phyloP scores from a whole-genome alignment of 177 flowering plant species.

The Vitis hybrid region DNA sequence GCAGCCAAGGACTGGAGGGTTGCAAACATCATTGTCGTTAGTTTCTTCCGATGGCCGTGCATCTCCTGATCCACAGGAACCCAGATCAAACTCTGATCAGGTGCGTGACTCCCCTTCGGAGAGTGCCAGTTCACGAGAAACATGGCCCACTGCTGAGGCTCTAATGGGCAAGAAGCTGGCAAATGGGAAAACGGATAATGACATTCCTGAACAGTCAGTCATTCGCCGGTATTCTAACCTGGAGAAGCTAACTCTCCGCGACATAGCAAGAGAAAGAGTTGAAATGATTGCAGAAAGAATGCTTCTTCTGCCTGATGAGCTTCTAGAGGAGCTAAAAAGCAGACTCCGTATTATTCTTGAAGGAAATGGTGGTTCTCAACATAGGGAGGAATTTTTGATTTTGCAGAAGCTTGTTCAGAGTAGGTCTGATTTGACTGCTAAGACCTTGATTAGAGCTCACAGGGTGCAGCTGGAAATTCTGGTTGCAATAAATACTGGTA shows the following conservation, averaged over 20 bases:
- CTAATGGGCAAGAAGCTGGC: conserved; percentile 56
- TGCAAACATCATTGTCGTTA: conserved; percentile 70
- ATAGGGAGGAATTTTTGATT: conserved; percentile 74
- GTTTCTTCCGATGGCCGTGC: conserved; percentile 51
- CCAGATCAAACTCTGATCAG: conserved; percentile 65
- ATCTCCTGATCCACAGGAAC: conserved; percentile 61
- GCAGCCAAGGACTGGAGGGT: conserved; percentile 57
- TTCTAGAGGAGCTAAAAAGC: conserved; percentile 69
- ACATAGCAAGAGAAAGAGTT: conserved; percentile 76
- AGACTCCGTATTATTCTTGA: conserved; percentile 81
- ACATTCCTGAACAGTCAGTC: conserved; percentile 68
- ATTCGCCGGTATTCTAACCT: conserved; percentile 60
- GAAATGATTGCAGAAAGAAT: conserved; percentile 71
- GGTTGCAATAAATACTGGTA: conserved; percentile 88
- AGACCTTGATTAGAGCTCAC: conserved; percentile 68
- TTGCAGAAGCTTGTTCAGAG: conserved; percentile 81
- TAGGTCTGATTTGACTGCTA: conserved; percentile 75
- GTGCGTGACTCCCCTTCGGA: conserved; percentile 84
- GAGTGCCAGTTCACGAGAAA: conserved; percentile 94
- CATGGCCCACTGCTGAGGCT: conserved; percentile 74
- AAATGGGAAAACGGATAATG: conserved; percentile 67
- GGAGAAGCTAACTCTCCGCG: conserved; percentile 72
- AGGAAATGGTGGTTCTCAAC: conserved; percentile 80
- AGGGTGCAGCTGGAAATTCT: conserved; percentile 89
- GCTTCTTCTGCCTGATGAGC: conserved; percentile 68